Percentiles rank a stretch among this genome's conserved stretches.
phyloP scores from a whole-genome alignment of 1,284 basidiomycete species.

The Naganishia albida region DNA sequence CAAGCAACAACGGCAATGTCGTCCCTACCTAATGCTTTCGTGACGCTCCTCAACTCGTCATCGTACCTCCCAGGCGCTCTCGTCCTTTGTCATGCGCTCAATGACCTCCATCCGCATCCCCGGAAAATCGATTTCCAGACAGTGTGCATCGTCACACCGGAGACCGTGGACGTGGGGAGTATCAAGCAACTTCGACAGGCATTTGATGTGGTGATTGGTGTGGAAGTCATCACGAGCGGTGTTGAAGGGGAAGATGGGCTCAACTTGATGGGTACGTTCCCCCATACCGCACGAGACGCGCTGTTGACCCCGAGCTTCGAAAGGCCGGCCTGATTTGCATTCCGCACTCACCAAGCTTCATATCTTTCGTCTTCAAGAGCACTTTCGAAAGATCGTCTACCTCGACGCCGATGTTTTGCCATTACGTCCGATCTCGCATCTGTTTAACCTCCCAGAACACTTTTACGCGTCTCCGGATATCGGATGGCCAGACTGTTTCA shows the following conservation, averaged over 20 bases:
- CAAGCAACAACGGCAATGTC: not conserved
- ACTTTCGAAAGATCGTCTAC: conserved; percentile 84
- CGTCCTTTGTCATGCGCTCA: conserved; percentile 77
- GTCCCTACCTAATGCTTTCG: conserved; percentile 57
- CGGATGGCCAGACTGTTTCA: conserved; percentile 99
- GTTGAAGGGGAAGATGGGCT: conserved; percentile 64
- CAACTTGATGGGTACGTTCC: conserved; percentile 73
- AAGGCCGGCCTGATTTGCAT: conserved; percentile 90
- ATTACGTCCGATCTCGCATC: conserved; percentile 78
- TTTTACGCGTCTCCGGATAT: conserved; percentile 87
- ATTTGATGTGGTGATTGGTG: conserved; percentile 85
- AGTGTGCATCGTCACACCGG: conserved; percentile 91
- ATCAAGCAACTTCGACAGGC: conserved; percentile 77
- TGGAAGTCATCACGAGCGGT: conserved; percentile 71
- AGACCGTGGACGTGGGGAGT: conserved; percentile 81
- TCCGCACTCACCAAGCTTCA: conserved; percentile 94
- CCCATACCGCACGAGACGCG: conserved; percentile 4
- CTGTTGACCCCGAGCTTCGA: conserved; percentile 22
- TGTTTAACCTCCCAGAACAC: conserved; percentile 67
- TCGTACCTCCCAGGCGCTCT: conserved; percentile 90
- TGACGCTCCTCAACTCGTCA: conserved; percentile 85
- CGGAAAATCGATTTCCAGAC: conserved; percentile 69
- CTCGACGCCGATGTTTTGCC: conserved; percentile 95
- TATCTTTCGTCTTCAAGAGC: conserved; percentile 80
- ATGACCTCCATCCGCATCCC: conserved; percentile 70